Evolutionary conservation across 2,329 filamentous ascomycete genomes (phyloP), one percentile per base, ranked within the genome.

Genomic region (Aureobasidium sp.): DNA sequence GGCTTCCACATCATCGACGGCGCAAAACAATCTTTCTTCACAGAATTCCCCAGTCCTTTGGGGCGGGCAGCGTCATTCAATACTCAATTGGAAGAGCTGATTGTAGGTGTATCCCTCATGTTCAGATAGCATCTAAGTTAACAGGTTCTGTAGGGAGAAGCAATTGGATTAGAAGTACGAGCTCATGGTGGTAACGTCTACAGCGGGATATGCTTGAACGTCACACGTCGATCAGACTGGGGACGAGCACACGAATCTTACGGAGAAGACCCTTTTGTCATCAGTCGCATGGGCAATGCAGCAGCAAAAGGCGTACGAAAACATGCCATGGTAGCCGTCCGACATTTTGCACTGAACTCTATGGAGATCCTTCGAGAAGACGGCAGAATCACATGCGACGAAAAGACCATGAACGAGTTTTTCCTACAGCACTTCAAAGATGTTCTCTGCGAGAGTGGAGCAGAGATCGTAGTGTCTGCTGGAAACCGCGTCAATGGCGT

Each of bases 271-370:
- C 48, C 59, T 3, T 47, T 61, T 2, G 59, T 61, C 5, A 37
- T 61, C 13, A 37, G 59, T 21, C 50, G 41, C 27, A 61, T 61
- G 59, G 59, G 59, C 6, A 44, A 8, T 44, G 59, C 59, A 36
- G 47, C 37, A 10, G 48, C 48, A 36, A 51, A 32, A 25, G 59
- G 59, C 13, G 59, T 48, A 27, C 45, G 39, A 25, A 50, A 27
- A 36, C 48, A 61, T 30, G 59, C 32, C 59, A 71, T 71, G 68
- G 66, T 69, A 8, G 69, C 68, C 60, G 67, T 71, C 13, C 70
- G 70, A 62, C 69, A 71, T 49, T 70, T 65, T 41, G 69, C 69
- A 25, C 57, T 71, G 32, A 70, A 71, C 61, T 70, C 69, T 9
- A 70, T 70, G 68, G 69, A 70, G 54, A 69, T 67, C 59, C 64